Conservation (phyloP, 768 basidiomycete genomes). For the Lyophyllum shimeji region DNA sequence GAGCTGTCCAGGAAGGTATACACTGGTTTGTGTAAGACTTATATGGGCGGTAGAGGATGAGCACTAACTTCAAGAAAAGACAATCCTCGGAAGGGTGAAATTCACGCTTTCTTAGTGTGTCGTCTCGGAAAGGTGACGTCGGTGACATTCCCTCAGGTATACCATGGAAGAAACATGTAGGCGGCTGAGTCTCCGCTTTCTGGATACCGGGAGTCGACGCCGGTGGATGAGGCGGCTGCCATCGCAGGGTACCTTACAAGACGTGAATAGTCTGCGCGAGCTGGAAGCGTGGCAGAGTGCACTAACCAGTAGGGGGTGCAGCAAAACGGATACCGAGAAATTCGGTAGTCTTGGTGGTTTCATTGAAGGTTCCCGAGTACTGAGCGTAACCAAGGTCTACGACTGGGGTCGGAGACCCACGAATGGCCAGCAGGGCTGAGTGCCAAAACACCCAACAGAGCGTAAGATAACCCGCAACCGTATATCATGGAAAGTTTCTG, state of each 20-base stretch:
- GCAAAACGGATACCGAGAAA: conserved; percentile 51
- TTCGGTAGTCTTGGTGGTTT: conserved; percentile 29
- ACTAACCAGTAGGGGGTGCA: conserved; percentile 47
- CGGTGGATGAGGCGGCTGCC: conserved; percentile 34
- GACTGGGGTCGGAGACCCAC: conserved; percentile 9
- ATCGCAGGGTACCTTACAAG: conserved; percentile 31
- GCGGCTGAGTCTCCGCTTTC: conserved; percentile 29
- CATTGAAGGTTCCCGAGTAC: conserved; percentile 39
- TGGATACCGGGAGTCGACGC: conserved; percentile 26
- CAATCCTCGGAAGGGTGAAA: conserved; percentile 35
- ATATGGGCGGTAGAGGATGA: not conserved
- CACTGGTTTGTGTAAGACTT: conserved; percentile 19
- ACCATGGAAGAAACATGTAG: conserved; percentile 32
- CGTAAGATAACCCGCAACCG: not conserved
- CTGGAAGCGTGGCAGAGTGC: too few relatives aligned
- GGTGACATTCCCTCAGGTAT: conserved; percentile 28
- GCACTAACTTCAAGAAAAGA: conserved; percentile 35
- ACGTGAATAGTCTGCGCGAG: too few relatives aligned
- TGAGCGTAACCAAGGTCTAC: conserved; percentile 45
- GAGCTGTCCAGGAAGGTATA: conserved; percentile 33
- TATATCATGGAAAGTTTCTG: not conserved
- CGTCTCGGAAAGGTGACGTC: conserved; percentile 29
- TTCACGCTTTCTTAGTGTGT: conserved; percentile 4
- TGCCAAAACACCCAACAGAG: not conserved
- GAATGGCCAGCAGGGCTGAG: not conserved